Conservation (phyloP, 1,284 basidiomycete species). For the Coriolopsis trogii region DNA sequence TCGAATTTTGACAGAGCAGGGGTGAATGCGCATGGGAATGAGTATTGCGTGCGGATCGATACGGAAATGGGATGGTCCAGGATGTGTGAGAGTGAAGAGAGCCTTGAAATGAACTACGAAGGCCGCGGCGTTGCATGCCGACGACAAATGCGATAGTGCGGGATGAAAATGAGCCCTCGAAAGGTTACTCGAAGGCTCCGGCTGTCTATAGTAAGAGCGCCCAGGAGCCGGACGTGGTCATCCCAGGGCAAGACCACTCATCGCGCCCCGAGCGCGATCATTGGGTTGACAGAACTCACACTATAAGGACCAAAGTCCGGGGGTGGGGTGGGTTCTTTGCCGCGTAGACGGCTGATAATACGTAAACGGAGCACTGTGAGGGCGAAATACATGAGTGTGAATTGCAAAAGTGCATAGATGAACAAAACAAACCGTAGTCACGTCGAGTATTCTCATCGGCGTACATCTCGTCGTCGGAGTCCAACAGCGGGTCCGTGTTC, state of each 20-base stretch:
- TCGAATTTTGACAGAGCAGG: not conserved
- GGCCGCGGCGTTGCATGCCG: no score
- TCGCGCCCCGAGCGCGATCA: constrained; percentile 17
- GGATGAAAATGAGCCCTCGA: no score
- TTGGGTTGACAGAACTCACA: constrained; percentile 10
- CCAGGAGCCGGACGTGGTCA: not conserved
- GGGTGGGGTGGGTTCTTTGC: constrained; percentile 50
- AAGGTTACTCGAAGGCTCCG: no score
- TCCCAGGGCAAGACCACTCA: constrained; percentile 7
- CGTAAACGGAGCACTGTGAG: constrained; percentile 55
- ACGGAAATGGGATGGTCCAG: no score
- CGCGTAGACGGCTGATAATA: constrained; percentile 57
- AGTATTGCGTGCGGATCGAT: no score
- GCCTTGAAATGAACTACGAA: no score
- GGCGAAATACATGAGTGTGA: constrained; percentile 5
- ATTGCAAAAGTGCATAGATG: constrained; percentile 5
- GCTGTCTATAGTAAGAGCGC: not conserved
- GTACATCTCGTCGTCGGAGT: constrained; percentile 61
- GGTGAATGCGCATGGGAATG: no score
- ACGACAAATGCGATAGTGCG: no score
- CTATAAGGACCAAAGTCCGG: constrained; percentile 26
- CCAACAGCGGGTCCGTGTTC: constrained; percentile 52
- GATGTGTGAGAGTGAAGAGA: no score
- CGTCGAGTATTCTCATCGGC: constrained; percentile 55
- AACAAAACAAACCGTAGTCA: constrained; percentile 51